These are phyloP conservation scores for Nitzschia sp. DNA, from an alignment of 108 stramenopile species.

Conservation along the genomic window DNA sequence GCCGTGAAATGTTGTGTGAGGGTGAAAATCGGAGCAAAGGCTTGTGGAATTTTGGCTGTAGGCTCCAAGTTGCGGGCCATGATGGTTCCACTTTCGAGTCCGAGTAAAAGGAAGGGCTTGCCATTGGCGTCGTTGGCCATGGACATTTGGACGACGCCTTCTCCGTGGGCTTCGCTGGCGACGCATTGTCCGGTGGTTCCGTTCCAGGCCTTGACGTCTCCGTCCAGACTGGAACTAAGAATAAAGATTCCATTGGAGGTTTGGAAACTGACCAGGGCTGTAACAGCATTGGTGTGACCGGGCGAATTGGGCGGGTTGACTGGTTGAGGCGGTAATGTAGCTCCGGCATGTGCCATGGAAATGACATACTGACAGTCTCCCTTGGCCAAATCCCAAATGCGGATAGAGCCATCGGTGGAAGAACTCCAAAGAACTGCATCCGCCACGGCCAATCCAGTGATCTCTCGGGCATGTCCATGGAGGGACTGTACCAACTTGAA, in stretches of 20 bases:
- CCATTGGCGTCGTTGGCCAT: conserved; percentile 52
- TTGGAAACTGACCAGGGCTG: conserved; percentile 50
- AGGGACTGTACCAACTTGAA: conserved; percentile 58
- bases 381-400: conserved; percentile 74
- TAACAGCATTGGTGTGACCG: conserved; percentile 76
- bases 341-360: conserved; percentile 28
- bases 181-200: conserved; percentile 76
- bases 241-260: conserved; percentile 62
- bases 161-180: conserved; percentile 68
- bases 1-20: conserved; percentile 47
- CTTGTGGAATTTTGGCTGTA: conserved; percentile 59
- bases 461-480: conserved; percentile 72
- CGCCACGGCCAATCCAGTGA: conserved; percentile 63
- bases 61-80: conserved; percentile 73
- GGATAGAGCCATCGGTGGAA: conserved; percentile 71
- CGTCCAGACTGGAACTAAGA: conserved; percentile 72
- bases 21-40: conserved; percentile 53
- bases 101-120: conserved; percentile 66
- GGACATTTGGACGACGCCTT: conserved; percentile 75
- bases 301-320: conserved; percentile 13
- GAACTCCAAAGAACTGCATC: conserved; percentile 58
- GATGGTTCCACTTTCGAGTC: conserved; percentile 72
- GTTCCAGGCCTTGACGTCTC: conserved; percentile 84
- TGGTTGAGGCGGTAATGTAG: conserved; percentile 11
- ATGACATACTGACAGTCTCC: conserved; percentile 57